Base-by-base conservation (phyloP, 495 filamentous ascomycete species). In the Beverwykella pulmonaria region DNA sequence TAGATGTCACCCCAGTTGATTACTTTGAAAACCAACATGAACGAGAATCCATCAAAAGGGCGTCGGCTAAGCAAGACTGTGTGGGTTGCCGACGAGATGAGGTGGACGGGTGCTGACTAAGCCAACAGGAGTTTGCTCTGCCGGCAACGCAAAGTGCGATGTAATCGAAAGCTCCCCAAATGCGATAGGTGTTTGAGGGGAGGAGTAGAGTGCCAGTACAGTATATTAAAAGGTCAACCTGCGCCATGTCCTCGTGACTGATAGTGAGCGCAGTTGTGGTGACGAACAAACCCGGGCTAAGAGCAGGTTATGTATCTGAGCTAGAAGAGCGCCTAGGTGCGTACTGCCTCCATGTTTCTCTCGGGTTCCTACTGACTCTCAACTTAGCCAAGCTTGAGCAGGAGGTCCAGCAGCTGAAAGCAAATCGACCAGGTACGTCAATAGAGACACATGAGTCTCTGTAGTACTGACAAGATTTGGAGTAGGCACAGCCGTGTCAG, bases 221-320 rank as follows among this genome's bases (percentile, higher is more conserved):
- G 55, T 67, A 53, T 59, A 17, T 50, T 20, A 17, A 27, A 32
- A 22, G 9, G 5, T n/a, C 3, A 9, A 12, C 17, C 39, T 2
- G 39, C 6, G 39, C 17, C 3, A 44, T 3, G 17, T 10, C 3
- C 46, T 50, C 55, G 32, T 59, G 63, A 50, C 46, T 59, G 30
- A 63, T 41, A n/a, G 2, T 14, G 9, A 44, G 25, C 1, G 2
- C 19, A 65, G 63, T 65, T 14, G n/a, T 22, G 34, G 47, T 67
- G 30, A 65, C 59, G 57, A 72, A 68, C 44, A 71, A 75, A 39
- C 73, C 73, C 9, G 75, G 74, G 12, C 20, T 77, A 9, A 34
- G 73, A 48, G 73, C 73, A 3, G 73, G 75, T 26, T 77, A 77
- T 69, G 71, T 77, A 1, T 67, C 71, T 1, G 53, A 68, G 46